These are phyloP conservation scores for Hypsizygus ulmarius DNA, from an alignment of 1,284 basidiomycete genomes.

Conservation along the genomic window DNA sequence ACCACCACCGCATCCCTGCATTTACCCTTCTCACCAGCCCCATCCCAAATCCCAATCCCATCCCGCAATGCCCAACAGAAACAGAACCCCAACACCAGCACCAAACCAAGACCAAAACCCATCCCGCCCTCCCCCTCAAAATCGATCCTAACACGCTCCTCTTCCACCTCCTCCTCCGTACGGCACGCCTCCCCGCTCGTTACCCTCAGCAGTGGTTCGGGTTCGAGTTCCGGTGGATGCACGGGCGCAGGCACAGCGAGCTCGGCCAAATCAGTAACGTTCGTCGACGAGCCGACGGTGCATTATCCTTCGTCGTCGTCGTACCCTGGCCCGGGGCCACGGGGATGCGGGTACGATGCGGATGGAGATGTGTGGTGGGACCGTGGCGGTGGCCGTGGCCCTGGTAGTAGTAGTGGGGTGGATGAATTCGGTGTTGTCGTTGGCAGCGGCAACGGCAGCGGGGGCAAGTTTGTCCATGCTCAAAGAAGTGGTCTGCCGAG, in stretches of 20 bases:
- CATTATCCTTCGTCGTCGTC: conserved; percentile 36
- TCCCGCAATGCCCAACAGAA: too few species aligned
- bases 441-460: too few species aligned
- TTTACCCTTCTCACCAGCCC: too few species aligned
- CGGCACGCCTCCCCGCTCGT: conserved; percentile 10
- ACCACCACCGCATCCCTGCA: background rate
- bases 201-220: conserved; percentile 6
- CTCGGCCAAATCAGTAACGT: conserved; percentile 47
- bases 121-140: conserved; percentile 25
- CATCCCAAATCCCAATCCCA: too few species aligned
- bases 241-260: conserved; percentile 16
- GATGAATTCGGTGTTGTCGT: background rate
- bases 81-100: too few species aligned
- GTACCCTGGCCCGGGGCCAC: conserved; percentile 14
- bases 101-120: background rate
- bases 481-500: background rate
- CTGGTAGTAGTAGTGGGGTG: too few species aligned
- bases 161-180: conserved; percentile 15
- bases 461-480: too few species aligned
- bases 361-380: too few species aligned
- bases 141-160: conserved; percentile 40
- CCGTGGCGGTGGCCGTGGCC: conserved; percentile 1
- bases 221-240: too few species aligned
- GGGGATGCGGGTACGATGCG: too few species aligned
- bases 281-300: conserved; percentile 46